Conservation (phyloP, 371 early-diverging fungal genomes). For the Mortierella sp. region DNA sequence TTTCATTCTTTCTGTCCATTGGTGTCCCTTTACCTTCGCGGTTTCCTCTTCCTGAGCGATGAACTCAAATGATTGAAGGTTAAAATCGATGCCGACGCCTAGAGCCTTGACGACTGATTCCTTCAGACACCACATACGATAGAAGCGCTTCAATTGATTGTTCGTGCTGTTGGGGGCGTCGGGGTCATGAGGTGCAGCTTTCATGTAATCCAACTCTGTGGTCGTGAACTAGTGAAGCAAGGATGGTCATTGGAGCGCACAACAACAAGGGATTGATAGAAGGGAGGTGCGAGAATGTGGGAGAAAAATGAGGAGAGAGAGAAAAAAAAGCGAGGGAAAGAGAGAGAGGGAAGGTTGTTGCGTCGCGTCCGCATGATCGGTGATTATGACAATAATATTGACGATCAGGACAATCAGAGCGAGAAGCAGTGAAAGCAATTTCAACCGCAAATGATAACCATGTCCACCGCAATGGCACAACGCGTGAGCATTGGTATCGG, state of each 20-base stretch:
- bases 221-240: conserved; percentile 19
- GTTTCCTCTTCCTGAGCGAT: conserved; percentile 24
- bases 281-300: too few species aligned
- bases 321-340: not conserved
- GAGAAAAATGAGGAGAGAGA: too few species aligned
- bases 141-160: conserved; percentile 33
- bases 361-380: too few species aligned
- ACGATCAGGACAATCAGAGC: too few species aligned
- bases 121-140: conserved; percentile 52
- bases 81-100: conserved; percentile 27
- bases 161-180: conserved; percentile 3
- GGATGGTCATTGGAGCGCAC: too few species aligned
- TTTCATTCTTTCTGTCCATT: not conserved
- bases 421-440: too few species aligned
- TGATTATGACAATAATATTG: too few species aligned
- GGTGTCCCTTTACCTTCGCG: conserved; percentile 13
- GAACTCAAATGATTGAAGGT: conserved; percentile 39
- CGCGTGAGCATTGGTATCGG: not conserved
- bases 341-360: not conserved
- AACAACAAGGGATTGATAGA: too few species aligned
- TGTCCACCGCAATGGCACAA: not conserved
- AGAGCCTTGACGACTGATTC: conserved; percentile 42
- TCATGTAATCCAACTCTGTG: conserved; percentile 27
- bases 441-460: too few species aligned
- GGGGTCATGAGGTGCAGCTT: conserved; percentile 12